phyloP scores from a whole-genome alignment of 2,329 filamentous ascomycete species.

The Xylariomycetidae sp. region DNA sequence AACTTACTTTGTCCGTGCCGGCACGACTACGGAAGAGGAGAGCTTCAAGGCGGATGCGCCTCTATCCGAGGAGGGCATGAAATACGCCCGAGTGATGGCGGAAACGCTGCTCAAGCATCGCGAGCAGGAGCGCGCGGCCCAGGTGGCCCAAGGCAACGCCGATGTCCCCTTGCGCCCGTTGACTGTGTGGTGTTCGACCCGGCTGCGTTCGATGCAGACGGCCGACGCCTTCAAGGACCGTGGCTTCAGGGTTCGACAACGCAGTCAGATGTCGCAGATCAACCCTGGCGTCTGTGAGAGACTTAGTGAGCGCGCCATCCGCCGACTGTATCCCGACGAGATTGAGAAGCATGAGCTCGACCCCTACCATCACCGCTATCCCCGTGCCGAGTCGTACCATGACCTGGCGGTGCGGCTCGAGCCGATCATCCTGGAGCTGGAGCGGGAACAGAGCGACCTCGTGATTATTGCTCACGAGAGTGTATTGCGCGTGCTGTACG shows the following conservation, averaged over 20 bases:
- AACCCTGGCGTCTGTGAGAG: constrained; percentile 96
- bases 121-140: constrained; percentile 67
- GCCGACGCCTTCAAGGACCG: constrained; percentile 70
- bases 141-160: constrained; percentile 62
- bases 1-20: constrained; percentile 87
- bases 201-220: constrained; percentile 85
- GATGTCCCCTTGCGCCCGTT: constrained; percentile 70
- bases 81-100: constrained; percentile 81
- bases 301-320: constrained; percentile 77
- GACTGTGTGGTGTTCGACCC: constrained; percentile 91
- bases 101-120: constrained; percentile 78
- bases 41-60: constrained; percentile 88
- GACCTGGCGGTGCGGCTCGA: constrained; percentile 96
- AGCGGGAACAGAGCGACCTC: constrained; percentile 95
- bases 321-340: constrained; percentile 80
- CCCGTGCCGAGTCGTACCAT: constrained; percentile 95
- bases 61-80: constrained; percentile 70
- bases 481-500: constrained; percentile 93
- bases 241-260: constrained; percentile 82
- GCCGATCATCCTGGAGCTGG: constrained; percentile 93
- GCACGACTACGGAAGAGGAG: constrained; percentile 79
- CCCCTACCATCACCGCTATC: constrained; percentile 95
- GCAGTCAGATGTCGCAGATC: constrained; percentile 94
- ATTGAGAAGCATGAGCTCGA: constrained; percentile 88
- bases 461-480: constrained; percentile 97